These are phyloP conservation scores for Backusella luteola DNA, from an alignment of 192 early-diverging fungal species.

Conservation along the genomic window DNA sequence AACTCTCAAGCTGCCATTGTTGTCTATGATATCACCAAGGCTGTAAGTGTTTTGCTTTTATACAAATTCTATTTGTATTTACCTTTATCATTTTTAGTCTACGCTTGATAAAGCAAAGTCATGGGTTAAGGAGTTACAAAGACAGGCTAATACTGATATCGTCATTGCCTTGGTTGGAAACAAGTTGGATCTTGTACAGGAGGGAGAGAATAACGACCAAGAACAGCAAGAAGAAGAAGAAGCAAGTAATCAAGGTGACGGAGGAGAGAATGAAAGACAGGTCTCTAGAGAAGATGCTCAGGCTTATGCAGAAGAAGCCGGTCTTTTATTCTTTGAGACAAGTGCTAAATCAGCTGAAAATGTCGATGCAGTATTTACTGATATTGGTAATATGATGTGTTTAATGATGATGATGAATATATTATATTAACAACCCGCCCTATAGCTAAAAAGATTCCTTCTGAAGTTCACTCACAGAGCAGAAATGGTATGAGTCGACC, in stretches of 20 bases:
- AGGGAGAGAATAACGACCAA: conserved; percentile 11
- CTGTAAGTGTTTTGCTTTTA: conserved; percentile 37
- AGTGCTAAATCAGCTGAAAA: conserved; percentile 89
- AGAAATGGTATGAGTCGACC: neutral
- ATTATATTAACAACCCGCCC: neutral
- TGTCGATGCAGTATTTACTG: conserved; percentile 90
- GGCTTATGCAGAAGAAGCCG: conserved; percentile 59
- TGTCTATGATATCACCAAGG: conserved; percentile 93
- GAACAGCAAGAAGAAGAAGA: conserved; percentile 18
- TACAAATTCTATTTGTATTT: neutral
- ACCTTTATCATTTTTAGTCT: conserved; percentile 36
- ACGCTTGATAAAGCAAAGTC: conserved; percentile 95
- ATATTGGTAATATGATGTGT: conserved; percentile 55
- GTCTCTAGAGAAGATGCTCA: conserved; percentile 50
- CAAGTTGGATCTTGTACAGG: conserved; percentile 81
- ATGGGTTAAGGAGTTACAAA: conserved; percentile 98
- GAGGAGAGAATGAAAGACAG: conserved; percentile 30
- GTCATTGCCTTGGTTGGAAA: conserved; percentile 98
- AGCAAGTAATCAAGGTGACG: conserved; percentile 21
- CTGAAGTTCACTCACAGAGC: neutral
- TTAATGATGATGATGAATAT: neutral
- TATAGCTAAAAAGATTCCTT: neutral
- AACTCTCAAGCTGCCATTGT: conserved; percentile 97
- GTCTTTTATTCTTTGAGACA: conserved; percentile 90
- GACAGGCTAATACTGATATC: conserved; percentile 96